phyloP scores from a whole-genome alignment of 768 basidiomycete genomes.

The Stropharia rugosoannulata region DNA sequence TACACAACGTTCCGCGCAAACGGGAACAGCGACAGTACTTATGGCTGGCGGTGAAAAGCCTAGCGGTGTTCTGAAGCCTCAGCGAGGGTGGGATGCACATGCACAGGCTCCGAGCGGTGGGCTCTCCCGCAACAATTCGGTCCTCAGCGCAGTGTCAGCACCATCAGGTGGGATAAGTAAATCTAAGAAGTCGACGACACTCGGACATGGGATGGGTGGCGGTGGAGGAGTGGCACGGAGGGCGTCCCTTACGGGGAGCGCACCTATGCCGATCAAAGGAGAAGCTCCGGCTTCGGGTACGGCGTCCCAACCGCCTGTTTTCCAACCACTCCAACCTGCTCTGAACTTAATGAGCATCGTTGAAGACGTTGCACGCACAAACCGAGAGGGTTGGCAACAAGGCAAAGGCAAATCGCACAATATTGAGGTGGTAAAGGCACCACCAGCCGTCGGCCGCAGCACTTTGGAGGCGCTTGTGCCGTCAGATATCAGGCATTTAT shows the following conservation, averaged over 20 bases:
- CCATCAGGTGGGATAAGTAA: conserved; percentile 11
- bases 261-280: background rate
- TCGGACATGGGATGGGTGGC: conserved; percentile 20
- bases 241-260: background rate
- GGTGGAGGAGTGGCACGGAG: conserved; percentile 1
- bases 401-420: conserved; percentile 14
- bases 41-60: conserved; percentile 19
- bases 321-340: conserved; percentile 5
- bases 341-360: conserved; percentile 67
- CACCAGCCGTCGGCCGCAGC: conserved; percentile 36
- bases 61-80: conserved; percentile 19
- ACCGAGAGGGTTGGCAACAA: conserved; percentile 23
- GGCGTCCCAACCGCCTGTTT: background rate
- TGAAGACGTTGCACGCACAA: conserved; percentile 49
- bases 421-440: conserved; percentile 47
- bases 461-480: conserved; percentile 24
- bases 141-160: conserved; percentile 30
- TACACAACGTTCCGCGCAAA: conserved; percentile 1
- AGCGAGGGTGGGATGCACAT: conserved; percentile 21
- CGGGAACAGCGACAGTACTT: conserved; percentile 15
- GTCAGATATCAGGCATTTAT: conserved; percentile 1
- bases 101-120: conserved; percentile 9
- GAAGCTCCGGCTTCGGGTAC: background rate
- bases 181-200: conserved; percentile 10
- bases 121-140: conserved; percentile 29